Conservation (phyloP, 257 asterid genomes). For the Coffea eugenioides region DNA sequence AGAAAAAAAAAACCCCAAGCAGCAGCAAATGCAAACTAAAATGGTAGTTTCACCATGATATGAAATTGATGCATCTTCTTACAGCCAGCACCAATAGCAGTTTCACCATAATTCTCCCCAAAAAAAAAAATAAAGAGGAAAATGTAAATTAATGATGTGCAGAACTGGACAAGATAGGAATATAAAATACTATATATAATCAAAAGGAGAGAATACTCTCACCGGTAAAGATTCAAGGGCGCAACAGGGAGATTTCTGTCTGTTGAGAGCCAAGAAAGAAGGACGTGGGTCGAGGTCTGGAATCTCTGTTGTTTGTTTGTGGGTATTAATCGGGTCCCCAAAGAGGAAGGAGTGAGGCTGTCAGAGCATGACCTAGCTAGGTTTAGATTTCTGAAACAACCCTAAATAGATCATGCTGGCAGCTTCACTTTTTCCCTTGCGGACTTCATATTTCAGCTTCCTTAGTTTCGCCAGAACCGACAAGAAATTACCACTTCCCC, state of each 20-base stretch:
- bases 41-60: background rate
- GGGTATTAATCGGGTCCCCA: constrained; percentile 31
- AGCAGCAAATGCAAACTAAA: background rate
- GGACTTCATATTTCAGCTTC: constrained; percentile 9
- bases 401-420: constrained; percentile 98
- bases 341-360: constrained; percentile 98
- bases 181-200: too few relatives aligned
- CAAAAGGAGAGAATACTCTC: constrained; percentile 12
- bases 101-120: background rate
- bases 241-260: background rate
- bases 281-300: background rate
- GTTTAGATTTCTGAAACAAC: constrained; percentile 22
- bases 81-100: background rate
- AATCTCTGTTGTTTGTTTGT: background rate
- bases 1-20: background rate
- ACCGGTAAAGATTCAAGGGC: constrained; percentile 3
- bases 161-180: too few relatives aligned
- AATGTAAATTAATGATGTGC: background rate
- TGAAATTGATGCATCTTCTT: background rate
- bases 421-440: constrained; percentile 85
- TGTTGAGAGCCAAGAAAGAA: constrained; percentile 4
- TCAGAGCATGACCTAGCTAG: constrained; percentile 90
- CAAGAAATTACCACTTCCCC: background rate
- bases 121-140: background rate
- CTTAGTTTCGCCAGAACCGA: too few relatives aligned